phyloP scores from a whole-genome alignment of 2,329 filamentous ascomycete genomes.

The Neonectria sp. region DNA sequence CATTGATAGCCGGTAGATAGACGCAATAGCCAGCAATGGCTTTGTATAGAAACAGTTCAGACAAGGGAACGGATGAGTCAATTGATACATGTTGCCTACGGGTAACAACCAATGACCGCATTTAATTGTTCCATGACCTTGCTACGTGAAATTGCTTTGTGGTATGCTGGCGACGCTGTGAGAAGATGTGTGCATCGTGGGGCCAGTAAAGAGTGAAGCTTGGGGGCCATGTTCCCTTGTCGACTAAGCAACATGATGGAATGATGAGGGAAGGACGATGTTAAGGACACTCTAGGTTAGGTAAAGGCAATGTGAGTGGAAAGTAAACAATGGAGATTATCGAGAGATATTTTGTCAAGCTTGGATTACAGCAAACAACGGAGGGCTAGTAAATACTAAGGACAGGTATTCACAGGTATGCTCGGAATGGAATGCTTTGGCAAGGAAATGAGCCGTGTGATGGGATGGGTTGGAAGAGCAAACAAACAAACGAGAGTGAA shows the following conservation, averaged over 20 bases:
- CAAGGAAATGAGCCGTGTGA: too few relatives aligned
- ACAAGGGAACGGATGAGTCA: slow-evolving; percentile 26
- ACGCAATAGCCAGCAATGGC: slow-evolving; percentile 44
- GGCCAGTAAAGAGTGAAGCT: neutral
- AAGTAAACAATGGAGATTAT: neutral
- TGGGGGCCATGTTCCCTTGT: neutral
- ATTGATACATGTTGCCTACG: slow-evolving; percentile 26
- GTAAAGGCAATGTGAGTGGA: neutral
- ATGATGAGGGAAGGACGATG: neutral
- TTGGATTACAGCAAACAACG: neutral
- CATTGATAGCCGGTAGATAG: slow-evolving; percentile 39
- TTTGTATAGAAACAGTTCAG: slow-evolving; percentile 33
- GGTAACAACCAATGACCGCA: slow-evolving; percentile 17
- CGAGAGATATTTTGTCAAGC: neutral
- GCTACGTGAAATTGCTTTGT: neutral
- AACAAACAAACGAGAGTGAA: neutral
- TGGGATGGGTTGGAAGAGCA: neutral
- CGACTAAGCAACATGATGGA: slow-evolving; percentile 1
- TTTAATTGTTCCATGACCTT: neutral
- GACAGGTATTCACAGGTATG: too few relatives aligned
- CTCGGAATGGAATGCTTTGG: too few relatives aligned
- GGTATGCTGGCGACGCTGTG: neutral
- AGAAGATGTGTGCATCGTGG: neutral
- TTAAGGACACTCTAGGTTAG: neutral
- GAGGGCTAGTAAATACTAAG: too few relatives aligned